Base-by-base conservation (phyloP, 2,329 filamentous ascomycete species). In the Ophiostoma fasciatum region DNA sequence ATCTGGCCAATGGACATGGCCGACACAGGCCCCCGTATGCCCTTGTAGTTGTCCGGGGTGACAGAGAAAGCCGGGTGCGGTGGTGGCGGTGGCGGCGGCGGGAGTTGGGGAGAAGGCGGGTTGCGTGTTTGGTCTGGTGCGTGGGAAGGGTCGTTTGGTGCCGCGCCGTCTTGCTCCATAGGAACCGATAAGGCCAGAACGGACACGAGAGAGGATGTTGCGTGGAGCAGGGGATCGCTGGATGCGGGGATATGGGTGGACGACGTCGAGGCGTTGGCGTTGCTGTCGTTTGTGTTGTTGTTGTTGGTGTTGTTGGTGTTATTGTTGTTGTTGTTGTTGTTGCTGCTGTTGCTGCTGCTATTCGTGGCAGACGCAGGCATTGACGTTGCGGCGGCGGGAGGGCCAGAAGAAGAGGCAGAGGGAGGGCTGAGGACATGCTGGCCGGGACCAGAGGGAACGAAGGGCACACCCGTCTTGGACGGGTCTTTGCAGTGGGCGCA, bases 401-500 rank as follows among this genome's bases (percentile, higher is more conserved):
- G n/a, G n/a, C n/a, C n/a, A n/a, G n/a, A n/a, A n/a, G n/a, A n/a
- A n/a, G n/a, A n/a, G n/a, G n/a, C n/a, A n/a, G n/a, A n/a, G n/a
- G n/a, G n/a, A n/a, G n/a, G n/a, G n/a, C 5, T 14, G n/a, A 28
- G 10, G 27, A 28, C 9, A n/a, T n/a, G n/a, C n/a, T n/a, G n/a
- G n/a, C n/a, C n/a, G n/a, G n/a, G n/a, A n/a, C n/a, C n/a, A n/a
- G n/a, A n/a, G n/a, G n/a, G n/a, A n/a, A n/a, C n/a, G n/a, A n/a
- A n/a, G n/a, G n/a, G n/a, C n/a, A n/a, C n/a, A n/a, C n/a, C n/a
- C n/a, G 36, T 27, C 54, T 82, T 82, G 42, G 74, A 68, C 26
- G 72, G 62, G 49, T 93, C 84, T 58, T 88, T 93, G 62, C 88
- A 96, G 53, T 93, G 78, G 7, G 71, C 61, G 57, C 90, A 98